A percentile compares a stretch with the other conserved stretches of the same genome.
These are phyloP conservation scores for Penicillium chermesinum DNA, from an alignment of 495 filamentous ascomycete species.

Conservation along the genomic window DNA sequence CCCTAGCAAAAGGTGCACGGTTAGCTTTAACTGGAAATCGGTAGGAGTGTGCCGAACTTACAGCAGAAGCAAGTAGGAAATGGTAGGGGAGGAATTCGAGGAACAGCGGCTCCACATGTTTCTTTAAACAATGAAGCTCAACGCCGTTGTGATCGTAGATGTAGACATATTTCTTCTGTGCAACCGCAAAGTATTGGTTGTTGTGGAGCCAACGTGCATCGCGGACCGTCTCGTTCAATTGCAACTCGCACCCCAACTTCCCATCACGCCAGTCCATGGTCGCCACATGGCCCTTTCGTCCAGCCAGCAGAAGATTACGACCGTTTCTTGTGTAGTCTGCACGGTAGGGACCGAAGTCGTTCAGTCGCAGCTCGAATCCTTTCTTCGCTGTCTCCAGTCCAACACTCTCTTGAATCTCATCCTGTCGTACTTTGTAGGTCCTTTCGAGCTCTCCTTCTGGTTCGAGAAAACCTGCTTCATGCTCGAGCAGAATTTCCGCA, in stretches of 20 bases:
- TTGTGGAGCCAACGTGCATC: constrained; percentile 94
- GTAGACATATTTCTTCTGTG: constrained; percentile 93
- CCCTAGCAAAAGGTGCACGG: constrained; percentile 43
- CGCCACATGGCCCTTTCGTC: constrained; percentile 90
- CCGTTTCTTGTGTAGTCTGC: constrained; percentile 88
- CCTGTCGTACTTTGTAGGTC: constrained; percentile 88
- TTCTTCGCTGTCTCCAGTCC: constrained; percentile 83
- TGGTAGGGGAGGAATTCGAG: constrained; percentile 97
- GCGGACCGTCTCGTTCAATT: constrained; percentile 81
- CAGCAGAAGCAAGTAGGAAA: constrained; percentile 83
- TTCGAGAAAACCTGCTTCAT: constrained; percentile 80
- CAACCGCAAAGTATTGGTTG: constrained; percentile 93
- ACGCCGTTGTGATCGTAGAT: constrained; percentile 90
- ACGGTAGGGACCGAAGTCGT: constrained; percentile 77
- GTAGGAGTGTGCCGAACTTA: constrained; percentile 33
- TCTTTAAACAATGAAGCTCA: constrained; percentile 83
- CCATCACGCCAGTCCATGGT: constrained; percentile 96
- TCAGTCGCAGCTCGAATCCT: constrained; percentile 81
- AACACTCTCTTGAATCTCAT: constrained; percentile 72
- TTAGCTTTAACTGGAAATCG: background rate
- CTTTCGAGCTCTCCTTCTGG: constrained; percentile 81
- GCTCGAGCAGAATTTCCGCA: constrained; percentile 90
- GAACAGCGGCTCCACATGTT: constrained; percentile 86
- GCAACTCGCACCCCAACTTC: constrained; percentile 83
- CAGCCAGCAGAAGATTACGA: constrained; percentile 74